These are phyloP conservation scores for Cucumis sativus DNA, from an alignment of 306 rosid genomes.

Conservation along the genomic window DNA sequence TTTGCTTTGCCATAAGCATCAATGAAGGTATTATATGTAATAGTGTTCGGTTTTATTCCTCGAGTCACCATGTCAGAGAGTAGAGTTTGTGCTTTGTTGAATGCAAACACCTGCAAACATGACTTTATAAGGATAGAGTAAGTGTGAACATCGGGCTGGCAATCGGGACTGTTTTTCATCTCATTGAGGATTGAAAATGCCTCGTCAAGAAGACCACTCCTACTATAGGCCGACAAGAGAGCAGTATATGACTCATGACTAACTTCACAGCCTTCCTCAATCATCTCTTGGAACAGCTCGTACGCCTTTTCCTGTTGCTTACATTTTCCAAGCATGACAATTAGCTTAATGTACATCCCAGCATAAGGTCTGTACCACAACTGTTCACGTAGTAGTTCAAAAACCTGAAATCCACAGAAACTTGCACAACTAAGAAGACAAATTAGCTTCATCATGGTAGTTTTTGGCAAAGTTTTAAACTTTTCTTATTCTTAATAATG, in stretches of 20 bases:
- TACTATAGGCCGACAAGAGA: conserved; percentile 74
- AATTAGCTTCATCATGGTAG: background rate
- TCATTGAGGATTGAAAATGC: conserved; percentile 68
- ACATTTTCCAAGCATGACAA: conserved; percentile 96
- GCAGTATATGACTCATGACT: conserved; percentile 74
- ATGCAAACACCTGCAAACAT: conserved; percentile 60
- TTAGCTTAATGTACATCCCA: conserved; percentile 65
- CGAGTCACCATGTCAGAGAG: conserved; percentile 62
- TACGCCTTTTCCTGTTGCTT: conserved; percentile 74
- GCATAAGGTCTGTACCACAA: conserved; percentile 72
- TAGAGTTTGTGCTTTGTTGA: conserved; percentile 57
- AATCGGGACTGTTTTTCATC: conserved; percentile 62
- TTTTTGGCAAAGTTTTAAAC: background rate
- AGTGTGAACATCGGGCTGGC: conserved; percentile 84
- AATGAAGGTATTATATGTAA: conserved; percentile 75
- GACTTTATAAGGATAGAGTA: conserved; percentile 82
- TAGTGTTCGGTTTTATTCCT: conserved; percentile 68
- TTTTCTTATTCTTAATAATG: background rate
- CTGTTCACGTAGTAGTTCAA: conserved; percentile 73
- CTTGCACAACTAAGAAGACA: background rate
- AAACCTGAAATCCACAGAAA: conserved; percentile 39
- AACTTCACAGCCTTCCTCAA: conserved; percentile 68
- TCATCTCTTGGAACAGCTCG: conserved; percentile 66
- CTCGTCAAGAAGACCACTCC: conserved; percentile 68
- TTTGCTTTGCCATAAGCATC: conserved; percentile 88